A percentile compares a stretch with the other conserved stretches of the same genome.
phyloP scores from a whole-genome alignment of 169 alveolate species.

The Sarcocystis neurona region DNA sequence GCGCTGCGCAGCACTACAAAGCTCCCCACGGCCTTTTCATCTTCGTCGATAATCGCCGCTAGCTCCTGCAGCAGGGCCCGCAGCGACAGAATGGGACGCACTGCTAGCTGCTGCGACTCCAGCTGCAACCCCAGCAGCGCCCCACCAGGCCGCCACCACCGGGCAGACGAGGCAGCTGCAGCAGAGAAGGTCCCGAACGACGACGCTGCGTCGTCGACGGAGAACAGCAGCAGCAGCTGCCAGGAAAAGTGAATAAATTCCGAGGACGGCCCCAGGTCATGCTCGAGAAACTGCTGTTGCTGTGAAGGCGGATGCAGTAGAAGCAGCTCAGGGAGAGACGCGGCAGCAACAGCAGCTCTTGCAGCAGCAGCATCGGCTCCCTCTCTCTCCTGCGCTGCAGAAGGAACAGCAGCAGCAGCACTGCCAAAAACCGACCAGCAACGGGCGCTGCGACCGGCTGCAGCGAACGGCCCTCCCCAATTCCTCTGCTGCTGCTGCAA shows the following conservation, averaged over 20 bases:
- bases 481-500: constrained; percentile 49
- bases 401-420: no score
- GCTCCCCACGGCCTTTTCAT: constrained; percentile 26
- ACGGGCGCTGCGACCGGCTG: no score
- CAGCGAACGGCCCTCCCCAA: no score
- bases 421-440: no score
- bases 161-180: not conserved
- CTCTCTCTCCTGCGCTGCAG: no score
- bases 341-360: no score
- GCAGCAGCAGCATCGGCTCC: no score
- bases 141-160: not conserved
- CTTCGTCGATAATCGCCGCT: constrained; percentile 39
- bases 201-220: constrained; percentile 14
- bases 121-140: not conserved
- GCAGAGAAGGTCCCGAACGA: not conserved
- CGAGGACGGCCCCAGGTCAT: constrained; percentile 47
- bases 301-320: no score
- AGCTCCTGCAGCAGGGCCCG: constrained; percentile 45
- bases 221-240: constrained; percentile 45
- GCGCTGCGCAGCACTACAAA: constrained; percentile 37
- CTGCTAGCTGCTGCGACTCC: constrained; percentile 23
- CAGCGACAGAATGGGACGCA: constrained; percentile 42
- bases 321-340: no score
- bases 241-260: constrained; percentile 50
- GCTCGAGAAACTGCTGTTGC: no score